A percentile compares a stretch with the other conserved stretches of the same genome.
Evolutionary conservation across 176 grass and related monocot genomes (phyloP).

Genomic region (Typha latifolia): DNA sequence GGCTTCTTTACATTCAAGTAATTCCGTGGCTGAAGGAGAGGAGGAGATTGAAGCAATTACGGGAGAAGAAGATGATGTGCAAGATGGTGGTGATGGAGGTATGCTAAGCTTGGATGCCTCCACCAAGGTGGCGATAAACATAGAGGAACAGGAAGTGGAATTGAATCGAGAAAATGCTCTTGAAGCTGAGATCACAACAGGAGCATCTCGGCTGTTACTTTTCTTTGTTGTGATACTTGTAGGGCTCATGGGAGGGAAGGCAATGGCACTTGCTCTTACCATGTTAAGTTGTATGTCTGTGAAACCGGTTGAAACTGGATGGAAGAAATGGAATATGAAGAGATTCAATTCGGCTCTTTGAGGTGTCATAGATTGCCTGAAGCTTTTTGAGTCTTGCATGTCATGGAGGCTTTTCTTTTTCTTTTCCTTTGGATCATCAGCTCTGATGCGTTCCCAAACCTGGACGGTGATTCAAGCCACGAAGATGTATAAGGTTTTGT

Average conservation of each 20-base stretch:
- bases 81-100: conserved; percentile 8
- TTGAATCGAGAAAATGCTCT: background rate
- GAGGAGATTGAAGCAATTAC: conserved; percentile 2
- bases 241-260: conserved; percentile 56
- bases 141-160: background rate
- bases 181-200: conserved; percentile 1
- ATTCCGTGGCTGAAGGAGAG: conserved; percentile 12
- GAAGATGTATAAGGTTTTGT: background rate
- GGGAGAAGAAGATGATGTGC: background rate
- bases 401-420: background rate
- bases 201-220: conserved; percentile 18
- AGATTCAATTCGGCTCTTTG: background rate
- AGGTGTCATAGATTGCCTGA: background rate
- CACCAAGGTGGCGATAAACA: background rate
- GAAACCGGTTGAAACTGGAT: conserved; percentile 12
- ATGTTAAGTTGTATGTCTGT: conserved; percentile 38
- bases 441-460: background rate
- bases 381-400: background rate
- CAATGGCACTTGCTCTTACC: conserved; percentile 41
- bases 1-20: background rate
- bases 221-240: conserved; percentile 37
- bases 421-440: background rate
- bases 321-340: conserved; percentile 7
- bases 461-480: background rate
- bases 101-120: conserved; percentile 13